Conservation (phyloP, 164 flowering plant species). For the Chimonanthus praecox region DNA sequence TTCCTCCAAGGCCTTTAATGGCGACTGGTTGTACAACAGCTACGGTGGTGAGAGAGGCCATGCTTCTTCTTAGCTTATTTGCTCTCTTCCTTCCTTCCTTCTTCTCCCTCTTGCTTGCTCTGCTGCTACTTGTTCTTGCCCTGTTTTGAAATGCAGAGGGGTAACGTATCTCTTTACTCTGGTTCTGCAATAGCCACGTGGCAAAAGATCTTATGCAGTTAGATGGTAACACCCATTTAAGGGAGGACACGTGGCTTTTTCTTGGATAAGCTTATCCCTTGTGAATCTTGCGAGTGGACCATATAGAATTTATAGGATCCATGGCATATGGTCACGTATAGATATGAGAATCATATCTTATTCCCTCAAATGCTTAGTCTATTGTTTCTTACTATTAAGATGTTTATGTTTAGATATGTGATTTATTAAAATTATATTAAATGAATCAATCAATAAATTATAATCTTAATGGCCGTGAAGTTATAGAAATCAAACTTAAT, state of each 20-base stretch:
- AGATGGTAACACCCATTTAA: conserved; percentile 23
- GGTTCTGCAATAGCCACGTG: conserved; percentile 46
- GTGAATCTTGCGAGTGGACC: neutral
- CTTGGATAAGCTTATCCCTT: conserved; percentile 9
- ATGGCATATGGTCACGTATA: too few species aligned
- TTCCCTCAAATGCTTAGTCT: too few species aligned
- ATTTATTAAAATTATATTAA: too few species aligned
- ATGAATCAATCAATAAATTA: too few species aligned
- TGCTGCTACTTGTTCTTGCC: neutral
- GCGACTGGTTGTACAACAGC: conserved; percentile 51
- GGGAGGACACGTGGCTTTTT: conserved; percentile 31
- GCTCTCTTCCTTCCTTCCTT: neutral
- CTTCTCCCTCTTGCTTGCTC: neutral
- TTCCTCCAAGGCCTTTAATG: conserved; percentile 65
- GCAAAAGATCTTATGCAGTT: conserved; percentile 21
- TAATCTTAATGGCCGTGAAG: too few species aligned
- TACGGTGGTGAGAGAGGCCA: conserved; percentile 67
- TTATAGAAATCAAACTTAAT: too few species aligned
- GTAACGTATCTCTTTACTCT: conserved; percentile 5
- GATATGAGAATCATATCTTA: too few species aligned
- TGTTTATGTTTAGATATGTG: too few species aligned
- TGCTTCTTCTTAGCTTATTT: conserved; percentile 8
- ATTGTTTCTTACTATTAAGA: too few species aligned
- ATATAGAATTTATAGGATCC: too few species aligned
- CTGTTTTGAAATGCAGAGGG: neutral